A percentile compares a stretch with the other conserved stretches of the same genome.
Conservation (phyloP, 495 filamentous ascomycete species). For the Parathielavia appendiculata region DNA sequence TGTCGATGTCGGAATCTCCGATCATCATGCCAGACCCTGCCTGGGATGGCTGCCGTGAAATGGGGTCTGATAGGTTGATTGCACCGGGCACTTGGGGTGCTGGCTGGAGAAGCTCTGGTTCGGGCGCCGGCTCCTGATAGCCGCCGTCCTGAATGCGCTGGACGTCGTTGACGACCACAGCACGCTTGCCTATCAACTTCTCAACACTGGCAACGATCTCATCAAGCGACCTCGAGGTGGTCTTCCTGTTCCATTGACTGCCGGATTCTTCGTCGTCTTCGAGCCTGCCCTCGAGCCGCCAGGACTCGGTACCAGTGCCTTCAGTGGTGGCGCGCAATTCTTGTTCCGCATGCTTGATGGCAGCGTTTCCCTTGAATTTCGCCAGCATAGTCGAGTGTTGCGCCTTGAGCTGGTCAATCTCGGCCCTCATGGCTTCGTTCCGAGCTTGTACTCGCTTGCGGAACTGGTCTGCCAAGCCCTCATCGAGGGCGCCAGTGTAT, state of each 20-base stretch:
- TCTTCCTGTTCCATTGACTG: slow-evolving; percentile 36
- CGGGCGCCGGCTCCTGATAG: slow-evolving; percentile 53
- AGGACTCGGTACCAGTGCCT: slow-evolving; percentile 54
- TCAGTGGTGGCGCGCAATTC: slow-evolving; percentile 53
- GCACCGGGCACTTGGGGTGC: not conserved
- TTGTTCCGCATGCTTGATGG: slow-evolving; percentile 60
- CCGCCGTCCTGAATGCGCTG: slow-evolving; percentile 64
- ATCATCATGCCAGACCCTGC: slow-evolving; percentile 48
- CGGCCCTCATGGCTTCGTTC: slow-evolving; percentile 60
- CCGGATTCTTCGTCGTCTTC: slow-evolving; percentile 51
- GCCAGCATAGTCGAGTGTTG: slow-evolving; percentile 69
- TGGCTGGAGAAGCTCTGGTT: slow-evolving; percentile 31
- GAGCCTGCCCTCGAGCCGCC: slow-evolving; percentile 58
- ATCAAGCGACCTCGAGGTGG: slow-evolving; percentile 50
- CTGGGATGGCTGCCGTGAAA: slow-evolving; percentile 46
- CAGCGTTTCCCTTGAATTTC: slow-evolving; percentile 61
- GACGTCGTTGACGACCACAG: slow-evolving; percentile 56
- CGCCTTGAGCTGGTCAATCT: slow-evolving; percentile 76
- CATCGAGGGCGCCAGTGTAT: slow-evolving; percentile 57
- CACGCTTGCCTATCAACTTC: slow-evolving; percentile 49
- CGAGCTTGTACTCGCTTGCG: slow-evolving; percentile 63
- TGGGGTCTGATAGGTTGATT: slow-evolving; percentile 15
- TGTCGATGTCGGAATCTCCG: slow-evolving; percentile 57
- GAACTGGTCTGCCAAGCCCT: slow-evolving; percentile 69
- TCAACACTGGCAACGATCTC: slow-evolving; percentile 58